Conservation (phyloP, 805 yeast species). For the Priceomyces haplophilus region DNA sequence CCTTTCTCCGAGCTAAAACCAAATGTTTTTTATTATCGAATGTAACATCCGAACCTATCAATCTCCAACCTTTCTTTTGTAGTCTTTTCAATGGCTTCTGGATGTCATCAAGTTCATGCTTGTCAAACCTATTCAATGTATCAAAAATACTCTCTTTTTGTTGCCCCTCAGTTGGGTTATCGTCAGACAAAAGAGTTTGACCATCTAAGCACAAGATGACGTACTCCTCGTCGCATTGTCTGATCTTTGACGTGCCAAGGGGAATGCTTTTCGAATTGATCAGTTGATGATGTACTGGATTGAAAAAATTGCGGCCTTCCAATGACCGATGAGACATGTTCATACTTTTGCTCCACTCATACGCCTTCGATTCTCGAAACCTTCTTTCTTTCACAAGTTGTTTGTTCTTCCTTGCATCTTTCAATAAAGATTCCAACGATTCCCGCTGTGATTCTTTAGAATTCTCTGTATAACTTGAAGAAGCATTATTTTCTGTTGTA, state of each 20-base stretch:
- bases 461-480: conserved; percentile 8
- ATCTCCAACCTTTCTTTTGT: conserved; percentile 48
- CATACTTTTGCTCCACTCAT: conserved; percentile 47
- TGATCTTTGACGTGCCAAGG: background rate
- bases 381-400: conserved; percentile 40
- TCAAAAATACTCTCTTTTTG: conserved; percentile 41
- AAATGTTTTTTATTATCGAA: conserved; percentile 13
- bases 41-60: conserved; percentile 48
- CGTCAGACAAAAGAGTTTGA: conserved; percentile 24
- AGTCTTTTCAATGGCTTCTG: conserved; percentile 39
- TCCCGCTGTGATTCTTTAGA: conserved; percentile 10
- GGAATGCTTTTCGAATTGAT: background rate
- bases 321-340: conserved; percentile 37
- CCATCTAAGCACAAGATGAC: conserved; percentile 36
- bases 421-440: conserved; percentile 41
- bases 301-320: conserved; percentile 42
- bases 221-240: conserved; percentile 15
- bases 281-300: conserved; percentile 29
- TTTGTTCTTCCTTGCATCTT: conserved; percentile 39
- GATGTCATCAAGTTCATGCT: conserved; percentile 31
- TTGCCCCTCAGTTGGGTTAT: conserved; percentile 39
- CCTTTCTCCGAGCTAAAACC: conserved; percentile 9
- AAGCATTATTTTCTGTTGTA: conserved; percentile 14
- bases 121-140: conserved; percentile 35
- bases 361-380: conserved; percentile 49